Percentiles rank a stretch among this genome's conserved stretches.
Conservation (phyloP, 306 rosid species). For the Prunus mongolica region DNA sequence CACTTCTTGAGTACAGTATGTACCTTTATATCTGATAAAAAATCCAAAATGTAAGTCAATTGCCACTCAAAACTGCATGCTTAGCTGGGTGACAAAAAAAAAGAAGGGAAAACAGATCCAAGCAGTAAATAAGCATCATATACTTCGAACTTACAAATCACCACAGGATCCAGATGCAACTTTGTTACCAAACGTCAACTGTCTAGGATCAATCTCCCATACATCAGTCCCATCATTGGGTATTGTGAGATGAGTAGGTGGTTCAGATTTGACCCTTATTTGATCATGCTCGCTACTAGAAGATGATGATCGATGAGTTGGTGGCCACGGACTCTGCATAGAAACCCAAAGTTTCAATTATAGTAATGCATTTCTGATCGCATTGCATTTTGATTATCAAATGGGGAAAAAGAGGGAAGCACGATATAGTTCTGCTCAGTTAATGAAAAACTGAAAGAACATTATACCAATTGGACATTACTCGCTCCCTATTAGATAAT, state of each 20-base stretch:
- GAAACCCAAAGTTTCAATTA: conserved; percentile 21
- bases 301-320: conserved; percentile 43
- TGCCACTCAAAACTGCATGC: conserved; percentile 9
- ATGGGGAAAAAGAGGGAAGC: neutral
- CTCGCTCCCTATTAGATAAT: neutral
- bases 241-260: conserved; percentile 56
- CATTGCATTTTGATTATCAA: neutral
- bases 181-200: conserved; percentile 69
- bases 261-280: conserved; percentile 44
- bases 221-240: conserved; percentile 93
- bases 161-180: conserved; percentile 94
- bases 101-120: neutral
- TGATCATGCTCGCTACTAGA: conserved; percentile 48
- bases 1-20: conserved; percentile 88
- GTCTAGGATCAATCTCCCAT: conserved; percentile 90
- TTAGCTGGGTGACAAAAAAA: neutral
- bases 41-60: conserved; percentile 20
- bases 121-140: neutral
- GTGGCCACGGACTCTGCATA: conserved; percentile 61
- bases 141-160: conserved; percentile 69
- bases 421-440: neutral
- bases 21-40: conserved; percentile 77
- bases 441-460: neutral
- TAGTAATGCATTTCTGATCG: conserved; percentile 17
- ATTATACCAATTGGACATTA: neutral